Evolutionary conservation across 495 filamentous ascomycete species (phyloP).

Genomic region (Penicillium paradoxum): DNA sequence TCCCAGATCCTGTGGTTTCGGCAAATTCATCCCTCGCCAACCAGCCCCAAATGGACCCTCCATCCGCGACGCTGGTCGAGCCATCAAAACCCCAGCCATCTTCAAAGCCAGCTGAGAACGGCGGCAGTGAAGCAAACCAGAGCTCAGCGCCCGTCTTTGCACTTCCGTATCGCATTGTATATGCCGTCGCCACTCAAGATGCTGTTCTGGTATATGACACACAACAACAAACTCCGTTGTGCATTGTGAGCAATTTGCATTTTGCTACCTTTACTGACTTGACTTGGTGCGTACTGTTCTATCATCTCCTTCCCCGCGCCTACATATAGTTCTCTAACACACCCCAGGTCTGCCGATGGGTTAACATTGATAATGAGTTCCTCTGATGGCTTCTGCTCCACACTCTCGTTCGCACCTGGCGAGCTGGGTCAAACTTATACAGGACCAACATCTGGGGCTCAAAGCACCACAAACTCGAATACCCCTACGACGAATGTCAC

Average conservation of each 20-base stretch:
- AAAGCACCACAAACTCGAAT: conserved; percentile 38
- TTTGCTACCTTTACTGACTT: conserved; percentile 97
- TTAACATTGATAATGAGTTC: conserved; percentile 91
- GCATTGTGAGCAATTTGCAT: conserved; percentile 91
- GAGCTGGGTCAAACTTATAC: conserved; percentile 87
- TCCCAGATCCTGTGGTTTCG: conserved; percentile 76
- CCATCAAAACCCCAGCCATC: conserved; percentile 44
- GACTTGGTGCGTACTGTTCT: conserved; percentile 64
- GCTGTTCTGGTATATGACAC: conserved; percentile 96
- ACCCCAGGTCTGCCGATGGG: conserved; percentile 83
- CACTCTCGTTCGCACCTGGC: conserved; percentile 73
- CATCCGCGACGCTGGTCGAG: conserved; percentile 51
- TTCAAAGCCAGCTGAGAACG: conserved; percentile 50
- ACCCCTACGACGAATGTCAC: conserved; percentile 55
- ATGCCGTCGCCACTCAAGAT: conserved; percentile 96
- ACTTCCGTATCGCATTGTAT: conserved; percentile 88
- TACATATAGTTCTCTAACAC: conserved; percentile 14
- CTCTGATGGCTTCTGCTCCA: conserved; percentile 96
- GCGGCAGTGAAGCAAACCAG: conserved; percentile 44
- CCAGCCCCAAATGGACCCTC: conserved; percentile 71
- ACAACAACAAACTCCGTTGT: conserved; percentile 89
- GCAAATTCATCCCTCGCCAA: conserved; percentile 49
- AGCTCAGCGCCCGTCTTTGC: conserved; percentile 67
- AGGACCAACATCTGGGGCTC: conserved; percentile 53
- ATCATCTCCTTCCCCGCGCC: conserved; percentile 21